Percentiles rank a stretch among this genome's conserved stretches.
Conservation (phyloP, 2,329 filamentous ascomycete genomes). For the Elsinoe perseae region DNA sequence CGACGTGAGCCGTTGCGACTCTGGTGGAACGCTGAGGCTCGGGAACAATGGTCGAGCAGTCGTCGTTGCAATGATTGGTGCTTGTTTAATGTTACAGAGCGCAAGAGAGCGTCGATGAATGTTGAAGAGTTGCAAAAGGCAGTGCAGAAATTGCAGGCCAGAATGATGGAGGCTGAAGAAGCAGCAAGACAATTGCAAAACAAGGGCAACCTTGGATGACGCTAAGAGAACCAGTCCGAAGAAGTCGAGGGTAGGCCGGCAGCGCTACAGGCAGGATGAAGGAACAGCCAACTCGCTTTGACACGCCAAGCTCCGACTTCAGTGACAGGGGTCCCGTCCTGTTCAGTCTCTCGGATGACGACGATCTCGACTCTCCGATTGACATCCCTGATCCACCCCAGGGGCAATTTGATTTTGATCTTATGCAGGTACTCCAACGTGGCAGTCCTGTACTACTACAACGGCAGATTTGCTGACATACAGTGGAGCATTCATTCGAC, state of each 20-base stretch:
- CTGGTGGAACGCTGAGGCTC: conserved; percentile 9
- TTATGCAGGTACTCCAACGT: neutral
- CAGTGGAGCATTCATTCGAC: neutral
- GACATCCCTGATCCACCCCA: neutral
- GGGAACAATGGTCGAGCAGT: neutral
- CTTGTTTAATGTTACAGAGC: neutral
- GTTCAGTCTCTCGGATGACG: neutral
- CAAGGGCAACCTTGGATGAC: conserved; percentile 14
- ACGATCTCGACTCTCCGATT: neutral
- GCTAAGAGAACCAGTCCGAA: conserved; percentile 10
- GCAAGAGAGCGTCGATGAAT: neutral
- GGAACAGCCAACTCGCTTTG: neutral
- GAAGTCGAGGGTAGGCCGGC: neutral
- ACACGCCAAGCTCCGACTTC: neutral
- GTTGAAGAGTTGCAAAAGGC: neutral
- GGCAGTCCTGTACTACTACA: neutral
- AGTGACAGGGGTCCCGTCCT: neutral
- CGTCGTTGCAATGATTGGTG: conserved; percentile 1
- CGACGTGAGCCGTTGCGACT: conserved; percentile 8
- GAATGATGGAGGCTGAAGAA: neutral
- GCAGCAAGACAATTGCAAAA: conserved; percentile 15
- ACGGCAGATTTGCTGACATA: neutral
- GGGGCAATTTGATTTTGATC: neutral
- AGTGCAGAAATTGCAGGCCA: neutral
- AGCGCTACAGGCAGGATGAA: neutral